A percentile compares a stretch with the other conserved stretches of the same genome.
phyloP scores from a whole-genome alignment of 2,329 filamentous ascomycete species.

The Aspergillus tamarii region DNA sequence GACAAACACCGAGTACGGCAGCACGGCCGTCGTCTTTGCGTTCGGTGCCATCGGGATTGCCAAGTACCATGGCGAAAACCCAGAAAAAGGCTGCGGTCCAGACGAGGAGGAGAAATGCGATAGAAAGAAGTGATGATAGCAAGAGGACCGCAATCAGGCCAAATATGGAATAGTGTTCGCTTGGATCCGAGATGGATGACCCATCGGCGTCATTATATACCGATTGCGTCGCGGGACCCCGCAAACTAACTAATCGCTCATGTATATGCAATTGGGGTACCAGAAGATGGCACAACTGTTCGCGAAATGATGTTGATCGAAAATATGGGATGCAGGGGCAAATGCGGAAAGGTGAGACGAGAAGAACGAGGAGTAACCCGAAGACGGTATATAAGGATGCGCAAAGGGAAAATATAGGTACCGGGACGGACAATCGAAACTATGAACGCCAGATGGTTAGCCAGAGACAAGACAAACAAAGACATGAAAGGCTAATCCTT shows the following conservation, averaged over 20 bases:
- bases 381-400: constrained; percentile 59
- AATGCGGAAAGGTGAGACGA: constrained; percentile 58
- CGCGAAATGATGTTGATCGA: constrained; percentile 49
- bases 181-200: constrained; percentile 30
- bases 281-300: constrained; percentile 57
- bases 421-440: constrained; percentile 59
- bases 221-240: constrained; percentile 32
- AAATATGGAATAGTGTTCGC: constrained; percentile 38
- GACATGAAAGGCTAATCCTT: constrained; percentile 14
- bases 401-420: constrained; percentile 57
- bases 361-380: constrained; percentile 53
- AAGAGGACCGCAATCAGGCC: constrained; percentile 57
- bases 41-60: constrained; percentile 64
- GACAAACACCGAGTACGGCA: constrained; percentile 60
- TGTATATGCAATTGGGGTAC: constrained; percentile 57
- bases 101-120: constrained; percentile 58
- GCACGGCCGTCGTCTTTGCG: constrained; percentile 64
- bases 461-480: constrained; percentile 6
- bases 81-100: constrained; percentile 66
- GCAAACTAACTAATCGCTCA: constrained; percentile 38
- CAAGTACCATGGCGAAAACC: constrained; percentile 63
- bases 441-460: constrained; percentile 28
- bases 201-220: constrained; percentile 48
- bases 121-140: constrained; percentile 59
- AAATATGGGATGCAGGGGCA: constrained; percentile 50